Percentiles rank a stretch among this genome's conserved stretches.
phyloP scores from a whole-genome alignment of 495 filamentous ascomycete species.

The Pyronema omphalodes region DNA sequence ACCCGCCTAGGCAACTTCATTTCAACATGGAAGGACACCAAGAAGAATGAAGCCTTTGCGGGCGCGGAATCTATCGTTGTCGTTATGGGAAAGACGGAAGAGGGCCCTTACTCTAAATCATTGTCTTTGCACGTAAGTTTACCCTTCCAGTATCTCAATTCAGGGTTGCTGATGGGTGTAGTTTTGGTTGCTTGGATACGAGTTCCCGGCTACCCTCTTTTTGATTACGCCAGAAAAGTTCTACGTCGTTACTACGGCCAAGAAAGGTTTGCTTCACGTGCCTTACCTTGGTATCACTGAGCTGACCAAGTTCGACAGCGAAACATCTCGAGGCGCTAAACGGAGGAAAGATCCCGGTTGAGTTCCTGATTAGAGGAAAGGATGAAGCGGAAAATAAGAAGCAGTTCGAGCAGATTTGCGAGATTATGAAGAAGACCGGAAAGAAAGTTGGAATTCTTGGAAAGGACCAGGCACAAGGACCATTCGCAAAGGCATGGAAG shows the following conservation, averaged over 20 bases:
- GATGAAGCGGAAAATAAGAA: conserved; percentile 75
- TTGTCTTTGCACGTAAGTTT: conserved; percentile 76
- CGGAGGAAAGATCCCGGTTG: conserved; percentile 73
- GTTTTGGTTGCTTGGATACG: conserved; percentile 98
- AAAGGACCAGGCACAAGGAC: conserved; percentile 68
- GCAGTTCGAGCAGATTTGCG: conserved; percentile 61
- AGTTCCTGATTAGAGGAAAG: conserved; percentile 77
- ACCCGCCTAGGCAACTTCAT: conserved; percentile 73
- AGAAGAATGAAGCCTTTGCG: conserved; percentile 68
- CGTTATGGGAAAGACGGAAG: conserved; percentile 85
- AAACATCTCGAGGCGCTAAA: conserved; percentile 87
- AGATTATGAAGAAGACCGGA: conserved; percentile 70
- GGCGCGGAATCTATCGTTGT: conserved; percentile 73
- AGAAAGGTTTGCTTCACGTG: conserved; percentile 53
- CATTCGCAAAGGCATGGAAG: conserved; percentile 94
- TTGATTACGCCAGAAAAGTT: conserved; percentile 72
- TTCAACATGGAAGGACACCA: conserved; percentile 87
- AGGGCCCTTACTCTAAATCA: conserved; percentile 69
- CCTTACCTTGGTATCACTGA: neutral
- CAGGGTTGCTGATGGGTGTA: conserved; percentile 24
- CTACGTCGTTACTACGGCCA: conserved; percentile 83
- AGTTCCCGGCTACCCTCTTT: conserved; percentile 90
- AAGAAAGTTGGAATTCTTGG: conserved; percentile 74
- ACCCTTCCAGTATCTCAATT: neutral
- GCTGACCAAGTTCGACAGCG: conserved; percentile 35